These are phyloP conservation scores for Wallacemonas sp. DNA, from an alignment of 208 protist species.

Conservation along the genomic window DNA sequence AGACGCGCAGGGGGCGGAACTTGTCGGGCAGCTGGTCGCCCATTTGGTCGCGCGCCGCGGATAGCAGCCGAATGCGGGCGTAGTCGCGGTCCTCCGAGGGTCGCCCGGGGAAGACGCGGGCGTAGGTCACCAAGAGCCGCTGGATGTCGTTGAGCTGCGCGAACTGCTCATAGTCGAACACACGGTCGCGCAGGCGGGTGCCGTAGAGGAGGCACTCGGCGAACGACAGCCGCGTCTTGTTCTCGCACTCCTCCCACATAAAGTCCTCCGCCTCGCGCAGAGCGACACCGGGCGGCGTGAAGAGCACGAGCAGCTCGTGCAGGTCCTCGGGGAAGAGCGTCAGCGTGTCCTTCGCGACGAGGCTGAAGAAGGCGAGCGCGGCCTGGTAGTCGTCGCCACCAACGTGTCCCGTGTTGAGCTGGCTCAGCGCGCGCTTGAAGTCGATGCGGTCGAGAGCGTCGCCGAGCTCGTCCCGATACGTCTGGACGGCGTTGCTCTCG, in stretches of 20 bases:
- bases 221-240: constrained; percentile 50
- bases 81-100: constrained; percentile 23
- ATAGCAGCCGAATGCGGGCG: constrained; percentile 33
- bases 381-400: constrained; percentile 16
- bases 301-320: constrained; percentile 60
- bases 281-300: constrained; percentile 55
- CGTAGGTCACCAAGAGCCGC: constrained; percentile 48
- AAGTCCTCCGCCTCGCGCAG: constrained; percentile 69
- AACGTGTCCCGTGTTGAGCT: constrained; percentile 12
- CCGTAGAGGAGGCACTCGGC: constrained; percentile 61
- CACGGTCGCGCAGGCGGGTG: constrained; percentile 37
- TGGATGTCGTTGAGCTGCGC: constrained; percentile 35
- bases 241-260: constrained; percentile 66
- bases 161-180: constrained; percentile 64
- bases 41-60: constrained; percentile 17
- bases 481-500: neutral
- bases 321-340: constrained; percentile 50
- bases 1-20: constrained; percentile 44
- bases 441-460: constrained; percentile 24
- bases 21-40: constrained; percentile 10
- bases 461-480: constrained; percentile 19
- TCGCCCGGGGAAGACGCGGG: constrained; percentile 40
- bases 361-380: constrained; percentile 40
- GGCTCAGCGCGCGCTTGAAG: constrained; percentile 21
- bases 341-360: constrained; percentile 46